Percentiles rank a stretch among this genome's conserved stretches.
Evolutionary conservation across 2,329 filamentous ascomycete genomes (phyloP).

Genomic region (Fusarium sp.): DNA sequence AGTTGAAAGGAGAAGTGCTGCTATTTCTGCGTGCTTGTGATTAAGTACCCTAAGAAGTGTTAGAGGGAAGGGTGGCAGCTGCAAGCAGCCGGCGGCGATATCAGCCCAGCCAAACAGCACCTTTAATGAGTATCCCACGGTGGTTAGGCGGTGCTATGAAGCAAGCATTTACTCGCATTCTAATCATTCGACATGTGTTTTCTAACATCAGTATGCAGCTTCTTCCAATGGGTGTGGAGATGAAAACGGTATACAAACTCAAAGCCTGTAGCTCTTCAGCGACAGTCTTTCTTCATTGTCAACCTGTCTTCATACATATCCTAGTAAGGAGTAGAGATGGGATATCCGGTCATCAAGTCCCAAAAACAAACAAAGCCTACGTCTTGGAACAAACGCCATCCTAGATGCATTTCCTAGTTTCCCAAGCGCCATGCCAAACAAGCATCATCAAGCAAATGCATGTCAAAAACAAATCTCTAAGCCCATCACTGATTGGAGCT

Average conservation of each 20-base stretch:
- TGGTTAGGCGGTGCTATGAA: neutral
- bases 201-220: too few species aligned
- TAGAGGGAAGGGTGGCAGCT: constrained; percentile 12
- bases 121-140: neutral
- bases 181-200: neutral
- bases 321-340: constrained; percentile 38
- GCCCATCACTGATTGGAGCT: constrained; percentile 51
- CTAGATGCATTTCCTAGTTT: constrained; percentile 39
- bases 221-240: too few species aligned
- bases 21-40: constrained; percentile 1
- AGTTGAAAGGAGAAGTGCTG: neutral
- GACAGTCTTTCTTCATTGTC: neutral
- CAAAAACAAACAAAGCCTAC: constrained; percentile 17
- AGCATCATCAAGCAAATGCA: constrained; percentile 16
- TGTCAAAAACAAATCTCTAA: constrained; percentile 2
- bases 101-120: neutral
- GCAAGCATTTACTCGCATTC: neutral
- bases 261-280: neutral
- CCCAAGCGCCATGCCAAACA: constrained; percentile 45
- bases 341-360: constrained; percentile 33
- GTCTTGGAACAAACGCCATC: constrained; percentile 43
- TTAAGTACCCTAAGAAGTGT: constrained; percentile 11
- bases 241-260: neutral
- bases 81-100: constrained; percentile 26
- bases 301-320: constrained; percentile 16